Percentiles rank a stretch among this genome's conserved stretches.
These are phyloP conservation scores for Pythium brassicae DNA, from an alignment of 352 stramenopile genomes.

Conservation along the genomic window DNA sequence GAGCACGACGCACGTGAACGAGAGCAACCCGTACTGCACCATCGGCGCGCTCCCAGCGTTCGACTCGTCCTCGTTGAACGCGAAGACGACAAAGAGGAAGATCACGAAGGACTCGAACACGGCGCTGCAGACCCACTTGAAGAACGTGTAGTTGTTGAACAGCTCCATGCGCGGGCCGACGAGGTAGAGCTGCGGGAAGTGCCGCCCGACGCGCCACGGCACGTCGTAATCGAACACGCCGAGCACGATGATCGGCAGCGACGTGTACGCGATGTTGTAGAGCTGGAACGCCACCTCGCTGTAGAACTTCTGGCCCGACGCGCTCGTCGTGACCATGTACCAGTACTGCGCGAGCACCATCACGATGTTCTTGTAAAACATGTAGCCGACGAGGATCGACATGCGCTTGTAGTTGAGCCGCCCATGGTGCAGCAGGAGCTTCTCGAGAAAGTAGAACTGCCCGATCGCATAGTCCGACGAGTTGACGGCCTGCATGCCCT, in stretches of 20 bases:
- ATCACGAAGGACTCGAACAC: conserved; percentile 70
- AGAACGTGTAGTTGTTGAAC: conserved; percentile 80
- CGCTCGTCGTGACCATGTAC: conserved; percentile 89
- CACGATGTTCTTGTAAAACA: conserved; percentile 99
- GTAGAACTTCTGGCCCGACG: conserved; percentile 87
- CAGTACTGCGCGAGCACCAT: conserved; percentile 89
- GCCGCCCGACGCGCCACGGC: conserved; percentile 43
- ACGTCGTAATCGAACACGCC: conserved; percentile 82
- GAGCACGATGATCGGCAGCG: conserved; percentile 72
- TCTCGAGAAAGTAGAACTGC: conserved; percentile 95
- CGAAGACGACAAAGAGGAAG: conserved; percentile 64
- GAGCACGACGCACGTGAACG: conserved; percentile 93
- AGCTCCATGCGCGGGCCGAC: conserved; percentile 70
- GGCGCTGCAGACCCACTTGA: conserved; percentile 84
- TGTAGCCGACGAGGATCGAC: conserved; percentile 86
- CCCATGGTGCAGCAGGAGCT: conserved; percentile 96
- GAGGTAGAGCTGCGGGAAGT: conserved; percentile 78
- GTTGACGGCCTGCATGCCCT: conserved; percentile 96
- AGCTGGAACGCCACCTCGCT: conserved; percentile 75
- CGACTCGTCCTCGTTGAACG: conserved; percentile 63
- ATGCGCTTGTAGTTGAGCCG: conserved; percentile 97
- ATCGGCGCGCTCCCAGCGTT: conserved; percentile 85
- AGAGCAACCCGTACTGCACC: conserved; percentile 89
- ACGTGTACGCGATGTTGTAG: conserved; percentile 94
- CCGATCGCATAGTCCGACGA: conserved; percentile 96